A percentile compares a stretch with the other conserved stretches of the same genome.
phyloP scores from a whole-genome alignment of 1,284 basidiomycete genomes.

The Irpex lacteus region DNA sequence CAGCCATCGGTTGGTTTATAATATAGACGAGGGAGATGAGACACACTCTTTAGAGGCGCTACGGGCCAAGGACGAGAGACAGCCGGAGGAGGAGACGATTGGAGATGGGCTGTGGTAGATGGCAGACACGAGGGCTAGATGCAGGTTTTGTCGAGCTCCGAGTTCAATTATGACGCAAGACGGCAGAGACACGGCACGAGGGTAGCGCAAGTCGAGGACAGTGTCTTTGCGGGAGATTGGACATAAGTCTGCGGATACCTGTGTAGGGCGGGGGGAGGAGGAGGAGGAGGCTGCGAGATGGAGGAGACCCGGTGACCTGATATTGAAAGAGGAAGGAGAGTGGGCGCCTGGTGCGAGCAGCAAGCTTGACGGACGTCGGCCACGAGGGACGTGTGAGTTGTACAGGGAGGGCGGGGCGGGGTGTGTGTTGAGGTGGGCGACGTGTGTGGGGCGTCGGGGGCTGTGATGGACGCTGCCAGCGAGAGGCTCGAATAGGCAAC shows the following conservation, averaged over 20 bases:
- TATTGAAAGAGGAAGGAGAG: neutral
- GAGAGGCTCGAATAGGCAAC: neutral
- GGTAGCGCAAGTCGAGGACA: slow-evolving; percentile 20
- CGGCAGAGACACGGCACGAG: slow-evolving; percentile 13
- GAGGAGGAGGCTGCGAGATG: slow-evolving; percentile 3
- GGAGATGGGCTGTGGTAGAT: slow-evolving; percentile 7
- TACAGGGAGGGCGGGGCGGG: slow-evolving; percentile 3
- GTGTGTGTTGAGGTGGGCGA: neutral
- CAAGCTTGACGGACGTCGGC: slow-evolving; percentile 8
- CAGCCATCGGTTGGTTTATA: slow-evolving; percentile 6
- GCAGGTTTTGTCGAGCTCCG: slow-evolving; percentile 9
- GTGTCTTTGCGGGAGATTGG: slow-evolving; percentile 5
- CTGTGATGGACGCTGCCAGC: neutral
- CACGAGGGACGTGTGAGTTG: slow-evolving; percentile 1
- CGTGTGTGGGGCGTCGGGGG: neutral
- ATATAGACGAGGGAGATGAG: neutral
- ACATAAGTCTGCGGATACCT: slow-evolving; percentile 15
- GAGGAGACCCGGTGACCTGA: slow-evolving; percentile 5
- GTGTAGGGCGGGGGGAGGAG: slow-evolving; percentile 8
- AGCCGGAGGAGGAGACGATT: slow-evolving; percentile 8
- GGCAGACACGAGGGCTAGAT: slow-evolving; percentile 17
- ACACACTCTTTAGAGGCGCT: slow-evolving; percentile 8
- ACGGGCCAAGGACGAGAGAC: slow-evolving; percentile 4
- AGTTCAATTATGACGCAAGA: slow-evolving; percentile 25
- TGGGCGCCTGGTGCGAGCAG: slow-evolving; percentile 3